phyloP scores from a whole-genome alignment of 805 yeast species.

The Candida cerambycidarum region DNA sequence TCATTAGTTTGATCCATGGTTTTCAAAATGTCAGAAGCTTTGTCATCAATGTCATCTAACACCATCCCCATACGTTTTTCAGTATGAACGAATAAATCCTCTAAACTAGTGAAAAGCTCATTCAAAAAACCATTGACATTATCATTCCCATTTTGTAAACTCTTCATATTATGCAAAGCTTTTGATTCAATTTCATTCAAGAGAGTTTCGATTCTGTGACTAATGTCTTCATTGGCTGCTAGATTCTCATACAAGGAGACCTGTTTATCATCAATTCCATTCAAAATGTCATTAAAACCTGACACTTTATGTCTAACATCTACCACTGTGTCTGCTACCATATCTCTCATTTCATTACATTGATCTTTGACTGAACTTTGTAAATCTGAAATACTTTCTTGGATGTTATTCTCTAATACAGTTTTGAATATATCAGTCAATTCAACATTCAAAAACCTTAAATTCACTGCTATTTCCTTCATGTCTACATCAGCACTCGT shows the following conservation, averaged over 20 bases:
- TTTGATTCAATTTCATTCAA: conserved; percentile 5
- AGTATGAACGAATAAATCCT: conserved; percentile 5
- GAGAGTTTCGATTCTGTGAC: conserved; percentile 2
- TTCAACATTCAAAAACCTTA: conserved; percentile 11
- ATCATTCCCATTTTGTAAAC: background rate
- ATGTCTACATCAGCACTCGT: conserved; percentile 6
- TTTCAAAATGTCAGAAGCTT: conserved; percentile 8
- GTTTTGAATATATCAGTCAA: conserved; percentile 1
- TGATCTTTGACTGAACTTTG: conserved; percentile 4
- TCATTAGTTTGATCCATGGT: conserved; percentile 12
- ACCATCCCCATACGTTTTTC: conserved; percentile 8
- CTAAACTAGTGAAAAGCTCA: conserved; percentile 8
- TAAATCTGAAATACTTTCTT: background rate
- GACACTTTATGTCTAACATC: conserved; percentile 8
- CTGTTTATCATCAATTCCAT: background rate
- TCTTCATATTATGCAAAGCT: conserved; percentile 1
- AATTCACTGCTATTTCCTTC: conserved; percentile 14
- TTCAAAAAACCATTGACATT: conserved; percentile 6
- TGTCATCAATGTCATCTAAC: conserved; percentile 13
- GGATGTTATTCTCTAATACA: background rate
- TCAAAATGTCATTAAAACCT: conserved; percentile 6
- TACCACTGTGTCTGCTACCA: conserved; percentile 2
- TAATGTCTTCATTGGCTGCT: conserved; percentile 8
- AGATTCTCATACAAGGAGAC: conserved; percentile 2
- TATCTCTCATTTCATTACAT: conserved; percentile 7